Evolutionary conservation across 129 eudicot genomes (phyloP).

Genomic region (Saussurea involucrata): DNA sequence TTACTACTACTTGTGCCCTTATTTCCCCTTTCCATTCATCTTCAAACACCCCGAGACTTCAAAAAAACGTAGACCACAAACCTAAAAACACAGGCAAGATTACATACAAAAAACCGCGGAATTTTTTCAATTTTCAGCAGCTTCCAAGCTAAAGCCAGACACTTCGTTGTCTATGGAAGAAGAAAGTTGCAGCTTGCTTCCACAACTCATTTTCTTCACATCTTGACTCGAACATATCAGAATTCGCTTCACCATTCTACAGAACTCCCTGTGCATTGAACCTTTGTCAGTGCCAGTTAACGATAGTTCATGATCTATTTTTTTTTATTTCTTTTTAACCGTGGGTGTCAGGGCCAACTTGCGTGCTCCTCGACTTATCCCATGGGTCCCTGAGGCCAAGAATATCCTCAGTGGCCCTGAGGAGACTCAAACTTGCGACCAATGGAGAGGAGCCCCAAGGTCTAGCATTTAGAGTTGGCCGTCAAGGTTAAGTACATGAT

Average conservation of each 20-base stretch:
- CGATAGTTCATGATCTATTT: not conserved
- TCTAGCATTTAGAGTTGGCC: not conserved
- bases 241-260: constrained; percentile 67
- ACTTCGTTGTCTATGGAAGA: constrained; percentile 38
- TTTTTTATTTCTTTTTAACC: not conserved
- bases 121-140: constrained; percentile 22
- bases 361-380: not conserved
- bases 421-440: not conserved
- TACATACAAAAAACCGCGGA: not conserved
- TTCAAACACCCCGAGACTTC: constrained; percentile 15
- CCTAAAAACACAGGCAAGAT: constrained; percentile 8
- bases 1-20: constrained; percentile 11
- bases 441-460: not conserved
- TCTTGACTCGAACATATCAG: constrained; percentile 75
- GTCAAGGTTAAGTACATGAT: not conserved
- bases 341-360: not conserved
- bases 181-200: constrained; percentile 50
- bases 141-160: constrained; percentile 49
- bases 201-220: constrained; percentile 68
- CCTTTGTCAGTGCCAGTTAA: not conserved
- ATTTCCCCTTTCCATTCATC: constrained; percentile 18
- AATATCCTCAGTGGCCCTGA: not conserved
- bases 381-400: not conserved
- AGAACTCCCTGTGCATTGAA: constrained; percentile 51
- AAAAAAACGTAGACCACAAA: constrained; percentile 14